Evolutionary conservation across 352 stramenopile genomes (phyloP).

Genomic region (Globisporangium uncinulatum): DNA sequence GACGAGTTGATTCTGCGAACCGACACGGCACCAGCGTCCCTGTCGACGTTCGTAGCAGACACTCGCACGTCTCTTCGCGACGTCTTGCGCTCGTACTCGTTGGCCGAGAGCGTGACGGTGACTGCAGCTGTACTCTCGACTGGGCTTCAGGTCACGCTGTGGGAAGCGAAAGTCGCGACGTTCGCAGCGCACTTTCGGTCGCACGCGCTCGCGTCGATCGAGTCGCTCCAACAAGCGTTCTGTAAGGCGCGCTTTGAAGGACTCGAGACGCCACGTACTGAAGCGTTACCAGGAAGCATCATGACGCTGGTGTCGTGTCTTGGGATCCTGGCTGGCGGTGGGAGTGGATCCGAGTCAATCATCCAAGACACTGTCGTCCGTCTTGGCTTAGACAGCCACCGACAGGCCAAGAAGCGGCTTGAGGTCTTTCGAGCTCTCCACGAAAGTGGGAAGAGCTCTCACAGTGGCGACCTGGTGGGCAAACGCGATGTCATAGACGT

Average conservation of each 20-base stretch:
- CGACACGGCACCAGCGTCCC: conserved; percentile 3
- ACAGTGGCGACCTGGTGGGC: neutral
- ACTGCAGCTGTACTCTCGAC: conserved; percentile 15
- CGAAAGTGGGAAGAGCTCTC: neutral
- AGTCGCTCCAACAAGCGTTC: neutral
- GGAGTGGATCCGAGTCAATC: neutral
- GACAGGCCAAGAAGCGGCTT: neutral
- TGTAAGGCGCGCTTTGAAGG: conserved; percentile 3
- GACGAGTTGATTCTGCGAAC: conserved; percentile 18
- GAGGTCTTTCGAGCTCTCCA: conserved; percentile 1
- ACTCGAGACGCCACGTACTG: neutral
- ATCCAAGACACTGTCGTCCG: neutral
- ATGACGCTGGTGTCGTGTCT: neutral
- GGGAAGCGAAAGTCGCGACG: conserved; percentile 18
- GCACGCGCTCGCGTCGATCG: neutral
- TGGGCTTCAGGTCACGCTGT: conserved; percentile 15
- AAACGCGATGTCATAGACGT: neutral
- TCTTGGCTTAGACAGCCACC: neutral
- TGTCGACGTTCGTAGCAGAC: neutral
- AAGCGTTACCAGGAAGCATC: neutral
- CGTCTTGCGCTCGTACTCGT: conserved; percentile 4
- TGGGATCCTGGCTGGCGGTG: neutral
- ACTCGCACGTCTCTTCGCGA: neutral
- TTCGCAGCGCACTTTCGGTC: conserved; percentile 11
- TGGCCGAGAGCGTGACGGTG: neutral